Evolutionary conservation across 371 early-diverging fungal genomes (phyloP).

Genomic region (Choanephora cucurbitarum): DNA sequence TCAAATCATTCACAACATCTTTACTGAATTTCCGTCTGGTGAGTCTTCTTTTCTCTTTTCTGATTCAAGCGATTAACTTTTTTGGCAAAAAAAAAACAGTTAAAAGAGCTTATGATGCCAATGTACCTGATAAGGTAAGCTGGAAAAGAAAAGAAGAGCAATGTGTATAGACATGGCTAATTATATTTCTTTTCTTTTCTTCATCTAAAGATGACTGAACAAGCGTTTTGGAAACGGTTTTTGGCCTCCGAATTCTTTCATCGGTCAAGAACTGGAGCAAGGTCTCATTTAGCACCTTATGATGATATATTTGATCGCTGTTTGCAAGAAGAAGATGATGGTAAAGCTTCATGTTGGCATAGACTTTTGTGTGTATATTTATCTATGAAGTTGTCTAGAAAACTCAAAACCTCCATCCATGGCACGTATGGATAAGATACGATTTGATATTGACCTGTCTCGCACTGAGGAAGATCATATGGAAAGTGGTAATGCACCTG

Average conservation of each 20-base stretch:
- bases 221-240: constrained; percentile 89
- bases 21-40: constrained; percentile 88
- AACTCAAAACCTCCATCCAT: constrained; percentile 52
- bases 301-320: constrained; percentile 88
- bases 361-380: too few species aligned
- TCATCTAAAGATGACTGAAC: constrained; percentile 73
- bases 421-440: constrained; percentile 58
- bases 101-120: constrained; percentile 78
- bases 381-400: constrained; percentile 22
- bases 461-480: constrained; percentile 81
- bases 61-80: too few species aligned
- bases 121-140: constrained; percentile 80
- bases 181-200: too few species aligned
- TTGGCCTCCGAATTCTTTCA: constrained; percentile 88
- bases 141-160: too few species aligned
- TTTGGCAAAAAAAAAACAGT: too few species aligned
- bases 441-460: constrained; percentile 76
- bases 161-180: too few species aligned
- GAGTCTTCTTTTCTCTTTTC: constrained; percentile 12
- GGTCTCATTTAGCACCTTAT: constrained; percentile 58
- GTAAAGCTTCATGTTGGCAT: too few species aligned
- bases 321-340: constrained; percentile 79
- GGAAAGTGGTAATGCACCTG: constrained; percentile 80
- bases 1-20: constrained; percentile 87
- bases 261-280: constrained; percentile 67